Percentiles rank a stretch among this genome's conserved stretches.
These are phyloP conservation scores for Mortierella sp. DNA, from an alignment of 371 early-diverging fungal species.

Conservation along the genomic window DNA sequence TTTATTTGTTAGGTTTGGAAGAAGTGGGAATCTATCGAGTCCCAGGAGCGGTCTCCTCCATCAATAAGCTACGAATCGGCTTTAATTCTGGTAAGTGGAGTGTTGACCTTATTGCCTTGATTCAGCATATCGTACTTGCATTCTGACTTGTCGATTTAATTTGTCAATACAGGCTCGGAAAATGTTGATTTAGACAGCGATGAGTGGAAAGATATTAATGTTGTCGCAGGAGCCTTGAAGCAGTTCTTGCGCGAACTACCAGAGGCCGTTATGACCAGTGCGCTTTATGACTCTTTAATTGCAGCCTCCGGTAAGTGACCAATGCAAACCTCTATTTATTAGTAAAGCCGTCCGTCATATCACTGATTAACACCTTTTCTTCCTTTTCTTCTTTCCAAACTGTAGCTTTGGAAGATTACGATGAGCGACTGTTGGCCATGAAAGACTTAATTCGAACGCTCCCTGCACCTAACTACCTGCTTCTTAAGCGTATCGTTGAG, in stretches of 20 bases:
- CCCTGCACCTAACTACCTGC: conserved; percentile 75
- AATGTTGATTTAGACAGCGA: conserved; percentile 73
- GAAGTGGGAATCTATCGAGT: conserved; percentile 89
- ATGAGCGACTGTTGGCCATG: conserved; percentile 82
- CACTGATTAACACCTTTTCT: not conserved
- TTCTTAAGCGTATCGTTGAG: conserved; percentile 81
- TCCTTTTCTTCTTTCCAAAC: not conserved
- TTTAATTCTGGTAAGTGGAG: conserved; percentile 70
- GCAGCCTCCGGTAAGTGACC: conserved; percentile 78
- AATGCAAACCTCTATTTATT: not conserved
- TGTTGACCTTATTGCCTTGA: not conserved
- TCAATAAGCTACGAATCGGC: conserved; percentile 68
- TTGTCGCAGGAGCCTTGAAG: conserved; percentile 92
- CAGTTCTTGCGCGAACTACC: conserved; percentile 95
- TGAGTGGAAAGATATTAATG: conserved; percentile 86
- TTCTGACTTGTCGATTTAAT: not conserved
- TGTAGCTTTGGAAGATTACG: conserved; percentile 78
- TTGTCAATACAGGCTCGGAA: conserved; percentile 46
- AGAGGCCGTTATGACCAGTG: conserved; percentile 90
- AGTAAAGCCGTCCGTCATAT: not conserved
- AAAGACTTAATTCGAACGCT: conserved; percentile 79
- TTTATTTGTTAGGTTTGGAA: conserved; percentile 66
- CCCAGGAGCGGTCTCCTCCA: conserved; percentile 77
- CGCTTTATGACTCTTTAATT: conserved; percentile 85
- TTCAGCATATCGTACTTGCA: not conserved